A percentile compares a stretch with the other conserved stretches of the same genome.
Evolutionary conservation across 164 flowering plant species (phyloP).

Genomic region (Annona squamosa): DNA sequence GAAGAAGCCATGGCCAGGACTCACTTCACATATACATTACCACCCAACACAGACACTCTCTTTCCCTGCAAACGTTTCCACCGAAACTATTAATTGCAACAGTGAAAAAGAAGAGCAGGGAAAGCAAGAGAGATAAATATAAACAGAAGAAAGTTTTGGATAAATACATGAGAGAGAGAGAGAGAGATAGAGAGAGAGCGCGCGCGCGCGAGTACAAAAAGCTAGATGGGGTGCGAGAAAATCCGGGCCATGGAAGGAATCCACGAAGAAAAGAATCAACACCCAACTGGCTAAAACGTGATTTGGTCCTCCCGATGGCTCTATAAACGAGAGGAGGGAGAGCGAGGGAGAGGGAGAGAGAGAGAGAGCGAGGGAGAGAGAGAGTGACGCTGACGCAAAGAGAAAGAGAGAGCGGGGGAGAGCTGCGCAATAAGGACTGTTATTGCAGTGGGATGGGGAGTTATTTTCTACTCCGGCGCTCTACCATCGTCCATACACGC

Average conservation of each 20-base stretch:
- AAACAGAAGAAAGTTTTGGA: conserved; percentile 1
- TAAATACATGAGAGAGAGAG: conserved; percentile 6
- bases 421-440: not conserved
- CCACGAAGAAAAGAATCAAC: conserved; percentile 25
- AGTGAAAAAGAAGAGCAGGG: not conserved
- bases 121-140: conserved; percentile 1
- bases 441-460: too few species aligned
- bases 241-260: conserved; percentile 30
- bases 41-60: conserved; percentile 20
- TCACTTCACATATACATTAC: conserved; percentile 30
- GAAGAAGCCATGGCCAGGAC: conserved; percentile 32
- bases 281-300: conserved; percentile 14
- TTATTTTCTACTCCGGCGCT: too few species aligned
- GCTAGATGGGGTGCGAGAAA: conserved; percentile 28
- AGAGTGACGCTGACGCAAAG: not conserved
- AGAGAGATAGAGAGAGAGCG: conserved; percentile 1
- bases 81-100: not conserved
- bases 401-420: conserved; percentile 1
- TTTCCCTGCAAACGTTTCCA: conserved; percentile 21
- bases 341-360: conserved; percentile 11
- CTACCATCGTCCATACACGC: too few species aligned
- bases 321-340: conserved; percentile 12
- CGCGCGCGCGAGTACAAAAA: conserved; percentile 16
- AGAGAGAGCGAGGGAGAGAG: conserved; percentile 10
- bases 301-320: conserved; percentile 22